These are phyloP conservation scores for Pascua sp. DNA, from an alignment of 1,284 basidiomycete species.

Conservation along the genomic window DNA sequence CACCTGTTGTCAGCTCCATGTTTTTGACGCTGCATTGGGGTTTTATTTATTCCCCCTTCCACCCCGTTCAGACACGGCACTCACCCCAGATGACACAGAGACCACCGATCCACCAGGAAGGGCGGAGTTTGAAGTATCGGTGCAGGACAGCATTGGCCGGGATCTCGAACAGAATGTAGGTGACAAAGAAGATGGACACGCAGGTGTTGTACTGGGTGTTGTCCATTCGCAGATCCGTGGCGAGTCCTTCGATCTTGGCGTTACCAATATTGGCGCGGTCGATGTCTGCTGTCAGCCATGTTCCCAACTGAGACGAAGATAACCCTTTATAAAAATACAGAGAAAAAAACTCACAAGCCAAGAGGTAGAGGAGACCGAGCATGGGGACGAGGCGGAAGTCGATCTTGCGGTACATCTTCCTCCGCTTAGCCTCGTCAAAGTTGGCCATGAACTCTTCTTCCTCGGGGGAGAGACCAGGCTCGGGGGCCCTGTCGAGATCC, in stretches of 20 bases:
- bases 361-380: slow-evolving; percentile 60
- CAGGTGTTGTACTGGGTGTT: slow-evolving; percentile 28
- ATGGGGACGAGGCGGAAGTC: slow-evolving; percentile 27
- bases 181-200: slow-evolving; percentile 32
- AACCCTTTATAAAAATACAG: neutral
- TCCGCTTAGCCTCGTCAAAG: slow-evolving; percentile 1
- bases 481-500: too few relatives aligned
- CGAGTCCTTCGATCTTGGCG: slow-evolving; percentile 21
- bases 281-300: slow-evolving; percentile 13
- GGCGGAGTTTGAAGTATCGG: slow-evolving; percentile 1
- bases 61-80: too few relatives aligned
- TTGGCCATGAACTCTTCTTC: slow-evolving; percentile 6
- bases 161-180: slow-evolving; percentile 41
- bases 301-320: neutral
- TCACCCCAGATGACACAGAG: neutral
- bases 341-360: slow-evolving; percentile 68
- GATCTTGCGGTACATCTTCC: slow-evolving; percentile 11
- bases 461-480: neutral
- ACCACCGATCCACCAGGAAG: neutral
- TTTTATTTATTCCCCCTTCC: too few relatives aligned
- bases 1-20: too few relatives aligned
- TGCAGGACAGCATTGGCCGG: slow-evolving; percentile 21
- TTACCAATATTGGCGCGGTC: slow-evolving; percentile 23
- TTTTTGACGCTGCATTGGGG: too few relatives aligned
- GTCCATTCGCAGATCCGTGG: slow-evolving; percentile 14